Evolutionary conservation across 306 rosid species (phyloP).

Genomic region (Inga leiocalycina): DNA sequence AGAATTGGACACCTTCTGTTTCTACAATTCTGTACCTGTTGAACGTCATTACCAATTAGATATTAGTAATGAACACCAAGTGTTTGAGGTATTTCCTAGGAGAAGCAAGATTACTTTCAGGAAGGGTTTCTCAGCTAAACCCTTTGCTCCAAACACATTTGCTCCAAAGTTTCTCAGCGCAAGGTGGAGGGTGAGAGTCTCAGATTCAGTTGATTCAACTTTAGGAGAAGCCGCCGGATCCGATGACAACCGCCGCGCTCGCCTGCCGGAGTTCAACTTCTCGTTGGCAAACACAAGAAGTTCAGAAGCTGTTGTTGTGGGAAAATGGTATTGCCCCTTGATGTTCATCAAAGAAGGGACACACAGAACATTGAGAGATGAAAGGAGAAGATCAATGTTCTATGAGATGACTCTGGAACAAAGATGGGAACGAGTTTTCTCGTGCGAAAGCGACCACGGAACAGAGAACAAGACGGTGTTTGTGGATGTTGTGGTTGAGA

Average conservation of each 20-base stretch:
- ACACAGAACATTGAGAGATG: conserved; percentile 44
- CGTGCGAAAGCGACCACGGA: conserved; percentile 23
- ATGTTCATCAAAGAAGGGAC: conserved; percentile 62
- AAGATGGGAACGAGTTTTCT: conserved; percentile 59
- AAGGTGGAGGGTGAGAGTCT: conserved; percentile 50
- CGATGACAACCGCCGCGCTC: conserved; percentile 40
- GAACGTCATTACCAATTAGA: conserved; percentile 38
- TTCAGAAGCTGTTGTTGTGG: conserved; percentile 52
- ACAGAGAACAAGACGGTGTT: conserved; percentile 20
- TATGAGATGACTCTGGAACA: conserved; percentile 75
- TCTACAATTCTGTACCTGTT: conserved; percentile 35
- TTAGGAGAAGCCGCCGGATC: conserved; percentile 62
- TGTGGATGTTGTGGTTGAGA: conserved; percentile 55
- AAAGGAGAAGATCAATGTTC: conserved; percentile 50
- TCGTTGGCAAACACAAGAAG: neutral
- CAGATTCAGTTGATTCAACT: conserved; percentile 30
- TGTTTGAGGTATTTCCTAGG: conserved; percentile 48
- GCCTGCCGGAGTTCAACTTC: conserved; percentile 44
- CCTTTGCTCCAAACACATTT: conserved; percentile 49
- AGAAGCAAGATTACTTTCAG: conserved; percentile 39
- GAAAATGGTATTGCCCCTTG: conserved; percentile 81
- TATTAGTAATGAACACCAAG: conserved; percentile 39
- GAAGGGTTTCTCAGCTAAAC: conserved; percentile 57
- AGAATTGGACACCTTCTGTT: conserved; percentile 49
- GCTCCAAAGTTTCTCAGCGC: conserved; percentile 55